phyloP scores from a whole-genome alignment of 1,139 yeast genomes.

The Geotrichum phurueaensis region DNA sequence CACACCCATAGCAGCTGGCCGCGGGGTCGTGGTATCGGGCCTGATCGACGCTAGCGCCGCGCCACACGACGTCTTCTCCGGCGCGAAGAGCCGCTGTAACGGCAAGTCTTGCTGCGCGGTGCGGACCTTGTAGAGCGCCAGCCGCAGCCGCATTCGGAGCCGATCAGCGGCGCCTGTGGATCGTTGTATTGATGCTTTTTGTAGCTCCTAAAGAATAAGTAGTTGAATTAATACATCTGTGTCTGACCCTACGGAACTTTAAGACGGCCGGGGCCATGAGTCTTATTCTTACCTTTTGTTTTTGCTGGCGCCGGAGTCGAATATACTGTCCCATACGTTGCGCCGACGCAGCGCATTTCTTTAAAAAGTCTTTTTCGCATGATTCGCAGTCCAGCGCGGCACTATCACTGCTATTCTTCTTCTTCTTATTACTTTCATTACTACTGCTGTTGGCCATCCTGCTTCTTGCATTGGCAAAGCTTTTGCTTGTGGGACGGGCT shows the following conservation, averaged over 20 bases:
- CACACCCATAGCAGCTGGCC: not conserved
- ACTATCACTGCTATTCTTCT: not conserved
- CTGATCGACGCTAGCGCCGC: not conserved
- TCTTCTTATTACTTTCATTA: not conserved
- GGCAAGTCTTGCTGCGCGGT: conserved; percentile 7
- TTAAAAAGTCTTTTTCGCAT: conserved; percentile 2
- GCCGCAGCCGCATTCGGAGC: conserved; percentile 10
- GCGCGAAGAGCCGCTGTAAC: not conserved
- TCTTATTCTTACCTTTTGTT: not conserved
- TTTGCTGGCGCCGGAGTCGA: not conserved
- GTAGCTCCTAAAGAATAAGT: not conserved
- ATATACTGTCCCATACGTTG: conserved; percentile 8
- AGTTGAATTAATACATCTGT: not conserved
- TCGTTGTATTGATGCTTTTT: not conserved
- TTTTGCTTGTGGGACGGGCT: not conserved
- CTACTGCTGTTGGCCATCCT: not conserved
- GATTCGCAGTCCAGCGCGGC: not conserved
- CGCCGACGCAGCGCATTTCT: conserved; percentile 7
- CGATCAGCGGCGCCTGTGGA: not conserved
- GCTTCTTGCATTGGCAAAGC: not conserved
- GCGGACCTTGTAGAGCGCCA: conserved; percentile 12
- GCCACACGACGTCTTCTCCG: not conserved
- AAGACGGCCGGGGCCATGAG: too few relatives aligned
- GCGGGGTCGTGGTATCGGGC: not conserved
- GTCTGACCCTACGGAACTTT: too few relatives aligned